Evolutionary conservation across 371 early-diverging fungal species (phyloP), one percentile per base, ranked within the genome.

Genomic region (Mucor velutinosus): DNA sequence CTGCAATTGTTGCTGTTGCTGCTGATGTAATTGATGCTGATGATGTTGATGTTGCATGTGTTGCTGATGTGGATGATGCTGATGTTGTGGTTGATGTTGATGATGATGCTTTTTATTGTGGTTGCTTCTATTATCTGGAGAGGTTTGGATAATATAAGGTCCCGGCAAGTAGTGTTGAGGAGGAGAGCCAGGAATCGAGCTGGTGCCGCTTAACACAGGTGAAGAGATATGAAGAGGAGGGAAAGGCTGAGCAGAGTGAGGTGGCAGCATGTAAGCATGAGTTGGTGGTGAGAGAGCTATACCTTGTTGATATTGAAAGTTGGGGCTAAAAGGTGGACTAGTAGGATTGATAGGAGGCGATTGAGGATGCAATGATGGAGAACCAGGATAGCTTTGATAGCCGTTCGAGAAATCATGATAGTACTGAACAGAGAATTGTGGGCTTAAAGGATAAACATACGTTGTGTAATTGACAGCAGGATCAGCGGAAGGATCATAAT

Each of bases 351-450:
- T 65, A 29, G 78, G 69, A 21, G 78, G 78, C 15, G 78, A 78
- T 71, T 77, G 77, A 35, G 74, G 74, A 29, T 74, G 72, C 27
- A 78, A 61, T 19, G 75, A 64, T 35, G 83, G 76, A 27, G 75
- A 80, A 4, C 84, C 84, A 23, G 84, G 81, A 61, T 83, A 83
- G 61, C 79, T 80, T 53, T 76, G 79, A 55, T 80, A 80, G 43
- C 78, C 83, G 45, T 63, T 75, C 11, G 66, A 55, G 30, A 65
- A 74, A 23, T 79, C 82, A 15, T 76, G 67, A 64, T 83, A 83
- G 41, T 80, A 80, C 53, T 82, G 78, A 32, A 79, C 72, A 17
- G 79, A 73, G 55, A 80, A 80, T 69, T 83, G 84, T 19, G 80
- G 83, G 49, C 83, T 81, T 30, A 83, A 30, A 23, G 81, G 84